Percentiles rank a stretch among this genome's conserved stretches.
Conservation (phyloP, 768 basidiomycete genomes). For the Boletus subparvulus region DNA sequence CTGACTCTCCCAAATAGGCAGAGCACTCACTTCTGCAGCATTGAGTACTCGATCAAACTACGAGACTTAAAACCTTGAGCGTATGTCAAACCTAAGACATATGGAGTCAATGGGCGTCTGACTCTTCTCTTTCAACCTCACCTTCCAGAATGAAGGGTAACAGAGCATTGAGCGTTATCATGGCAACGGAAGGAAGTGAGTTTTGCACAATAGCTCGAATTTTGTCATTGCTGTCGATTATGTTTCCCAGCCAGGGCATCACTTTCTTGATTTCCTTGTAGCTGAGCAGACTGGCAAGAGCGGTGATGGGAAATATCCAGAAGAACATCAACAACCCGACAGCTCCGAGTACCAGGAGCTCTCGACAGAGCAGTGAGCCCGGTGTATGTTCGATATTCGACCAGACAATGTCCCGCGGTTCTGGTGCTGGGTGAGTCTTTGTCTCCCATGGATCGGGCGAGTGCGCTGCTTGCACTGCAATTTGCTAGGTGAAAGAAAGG, state of each 20-base stretch:
- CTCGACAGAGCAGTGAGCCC: conserved; percentile 58
- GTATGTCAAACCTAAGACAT: conserved; percentile 65
- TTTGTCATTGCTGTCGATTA: conserved; percentile 81
- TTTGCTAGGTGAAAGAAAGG: conserved; percentile 57
- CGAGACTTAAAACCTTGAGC: conserved; percentile 87
- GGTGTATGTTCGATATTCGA: conserved; percentile 75
- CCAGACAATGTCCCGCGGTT: conserved; percentile 97
- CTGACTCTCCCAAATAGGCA: not conserved
- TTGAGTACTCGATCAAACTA: conserved; percentile 90
- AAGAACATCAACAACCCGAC: conserved; percentile 80
- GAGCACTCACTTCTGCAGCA: conserved; percentile 78
- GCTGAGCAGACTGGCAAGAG: conserved; percentile 82
- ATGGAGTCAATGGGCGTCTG: not conserved
- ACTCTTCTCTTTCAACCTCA: conserved; percentile 26
- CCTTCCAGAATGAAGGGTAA: conserved; percentile 90
- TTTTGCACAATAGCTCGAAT: conserved; percentile 91
- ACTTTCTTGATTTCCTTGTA: conserved; percentile 92
- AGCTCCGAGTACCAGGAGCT: conserved; percentile 64
- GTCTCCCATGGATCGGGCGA: conserved; percentile 64
- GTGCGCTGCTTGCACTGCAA: conserved; percentile 82
- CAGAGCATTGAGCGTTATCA: conserved; percentile 86
- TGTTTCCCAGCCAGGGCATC: conserved; percentile 81
- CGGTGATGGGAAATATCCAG: conserved; percentile 91
- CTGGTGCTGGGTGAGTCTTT: conserved; percentile 78
- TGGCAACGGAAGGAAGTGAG: conserved; percentile 85